phyloP scores from a whole-genome alignment of 2,329 filamentous ascomycete genomes.

The Aspergillus carbonarius region DNA sequence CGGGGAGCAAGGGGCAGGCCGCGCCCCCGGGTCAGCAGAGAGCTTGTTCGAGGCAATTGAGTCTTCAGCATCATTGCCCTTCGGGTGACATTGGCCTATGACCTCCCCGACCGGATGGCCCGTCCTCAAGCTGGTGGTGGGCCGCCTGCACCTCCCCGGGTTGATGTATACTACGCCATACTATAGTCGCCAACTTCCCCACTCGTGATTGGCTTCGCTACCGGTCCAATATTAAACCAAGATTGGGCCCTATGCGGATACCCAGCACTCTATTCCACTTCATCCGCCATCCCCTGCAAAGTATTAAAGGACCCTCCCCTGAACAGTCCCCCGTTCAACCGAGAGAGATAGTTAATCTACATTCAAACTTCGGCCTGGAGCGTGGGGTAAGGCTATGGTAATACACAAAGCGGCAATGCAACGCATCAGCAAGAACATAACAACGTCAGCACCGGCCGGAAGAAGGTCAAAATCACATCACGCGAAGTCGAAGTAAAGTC shows the following conservation, averaged over 20 bases:
- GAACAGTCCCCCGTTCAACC: too few species aligned
- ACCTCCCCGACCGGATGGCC: too few species aligned
- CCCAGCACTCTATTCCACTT: too few species aligned
- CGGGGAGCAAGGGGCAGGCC: not conserved
- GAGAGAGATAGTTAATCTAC: constrained; percentile 6
- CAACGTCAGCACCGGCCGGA: not conserved
- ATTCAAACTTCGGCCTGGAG: constrained; percentile 1
- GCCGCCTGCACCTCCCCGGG: not conserved
- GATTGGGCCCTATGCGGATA: too few species aligned
- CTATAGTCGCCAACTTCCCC: too few species aligned
- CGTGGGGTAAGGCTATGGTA: not conserved
- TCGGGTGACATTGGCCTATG: not conserved
- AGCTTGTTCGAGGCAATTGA: not conserved
- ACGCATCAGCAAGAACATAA: not conserved
- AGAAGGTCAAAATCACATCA: not conserved
- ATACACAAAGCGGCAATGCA: constrained; percentile 2
- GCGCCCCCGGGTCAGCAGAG: not conserved
- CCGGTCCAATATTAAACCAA: too few species aligned
- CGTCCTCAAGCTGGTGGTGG: too few species aligned
- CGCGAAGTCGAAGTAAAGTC: not conserved
- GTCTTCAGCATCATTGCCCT: not conserved
- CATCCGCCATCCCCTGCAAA: too few species aligned
- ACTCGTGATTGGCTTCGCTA: too few species aligned
- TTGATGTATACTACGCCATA: too few species aligned
- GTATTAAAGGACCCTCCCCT: too few species aligned